These are phyloP conservation scores for Xylaria sp. DNA, from an alignment of 2,329 filamentous ascomycete species.

Conservation along the genomic window DNA sequence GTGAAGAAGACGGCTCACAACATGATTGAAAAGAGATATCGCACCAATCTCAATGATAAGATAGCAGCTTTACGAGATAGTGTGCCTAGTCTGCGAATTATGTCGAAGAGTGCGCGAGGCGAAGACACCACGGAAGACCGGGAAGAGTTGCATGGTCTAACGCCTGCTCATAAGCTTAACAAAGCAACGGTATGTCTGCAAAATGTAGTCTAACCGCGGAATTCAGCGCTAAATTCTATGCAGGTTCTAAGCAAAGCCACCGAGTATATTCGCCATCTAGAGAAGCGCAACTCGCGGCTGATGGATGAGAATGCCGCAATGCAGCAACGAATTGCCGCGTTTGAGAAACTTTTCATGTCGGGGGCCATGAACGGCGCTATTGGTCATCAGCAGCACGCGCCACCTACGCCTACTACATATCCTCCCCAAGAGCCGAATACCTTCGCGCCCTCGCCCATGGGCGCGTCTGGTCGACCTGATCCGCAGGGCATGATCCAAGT, in stretches of 20 bases:
- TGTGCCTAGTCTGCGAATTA: slow-evolving; percentile 87
- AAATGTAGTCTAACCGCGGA: not conserved
- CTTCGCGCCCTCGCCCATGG: slow-evolving; percentile 59
- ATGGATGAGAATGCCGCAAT: slow-evolving; percentile 83
- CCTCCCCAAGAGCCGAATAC: slow-evolving; percentile 54
- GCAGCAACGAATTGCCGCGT: slow-evolving; percentile 79
- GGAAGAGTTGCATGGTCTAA: slow-evolving; percentile 82
- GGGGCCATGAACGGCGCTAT: slow-evolving; percentile 74
- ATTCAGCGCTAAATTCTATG: slow-evolving; percentile 37
- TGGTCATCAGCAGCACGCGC: slow-evolving; percentile 60
- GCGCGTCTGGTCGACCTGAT: slow-evolving; percentile 54
- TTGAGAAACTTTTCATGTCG: slow-evolving; percentile 81
- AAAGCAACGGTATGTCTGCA: slow-evolving; percentile 79
- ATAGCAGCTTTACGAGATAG: slow-evolving; percentile 92
- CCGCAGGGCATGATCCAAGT: slow-evolving; percentile 71
- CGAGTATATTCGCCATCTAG: slow-evolving; percentile 93
- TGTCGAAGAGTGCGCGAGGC: slow-evolving; percentile 76
- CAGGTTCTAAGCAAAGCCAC: slow-evolving; percentile 90
- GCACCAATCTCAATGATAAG: slow-evolving; percentile 96
- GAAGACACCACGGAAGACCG: slow-evolving; percentile 78
- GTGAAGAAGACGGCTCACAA: slow-evolving; percentile 96
- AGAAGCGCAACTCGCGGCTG: slow-evolving; percentile 86
- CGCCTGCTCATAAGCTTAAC: slow-evolving; percentile 92
- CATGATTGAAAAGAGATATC: slow-evolving; percentile 97
- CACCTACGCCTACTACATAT: slow-evolving; percentile 64